Evolutionary conservation across 805 yeast species (phyloP), one percentile per base, ranked within the genome.

Genomic region (Kodamaea kaohsiungensis): DNA sequence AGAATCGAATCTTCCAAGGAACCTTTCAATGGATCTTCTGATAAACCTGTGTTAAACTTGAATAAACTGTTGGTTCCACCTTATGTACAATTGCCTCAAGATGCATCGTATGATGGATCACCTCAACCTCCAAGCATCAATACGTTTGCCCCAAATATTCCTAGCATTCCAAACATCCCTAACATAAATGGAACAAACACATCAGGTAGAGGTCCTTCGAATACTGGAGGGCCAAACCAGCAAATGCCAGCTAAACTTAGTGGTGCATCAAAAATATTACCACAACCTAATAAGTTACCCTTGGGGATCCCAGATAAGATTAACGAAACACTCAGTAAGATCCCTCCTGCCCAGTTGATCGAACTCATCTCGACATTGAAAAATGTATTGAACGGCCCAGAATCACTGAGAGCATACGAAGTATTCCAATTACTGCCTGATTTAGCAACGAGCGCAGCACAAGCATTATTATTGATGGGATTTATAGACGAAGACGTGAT

Each of bases 401-500:
- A 79, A 54, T 75, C 82, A 38, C 61, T 67, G 37, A 67, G 87
- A 57, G 85, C 85, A 18, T 75, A 80, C 52, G 80, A 79, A 54
- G 74, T 87, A 54, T 74, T 84, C 61, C 76, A 74, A 53, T 71
- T 81, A 61, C 71, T 83, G 58, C 85, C 85, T 15, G 70, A 83
- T 48, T 70, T 88, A 43, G 87, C 91, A 2, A 72, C 83, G 2
- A 79, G 89, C 1, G 85, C 89, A 1, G 84, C 92, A 0, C 95
- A 88, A 65, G 88, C 91, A 1, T 72, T 88, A 57, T 70, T 88
- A 16, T 75, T 87, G 48, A 88, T 88, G 92, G 96, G 95, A 0
- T 77, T 88, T 43, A 82, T 88, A 18, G 89, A 87, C 65, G 76
- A 79, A 39, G 84, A 82, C 46, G 87, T 86, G n/a, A 83, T 88